Conservation (phyloP, 2,329 filamentous ascomycete genomes). For the Beauveria medogensis region DNA sequence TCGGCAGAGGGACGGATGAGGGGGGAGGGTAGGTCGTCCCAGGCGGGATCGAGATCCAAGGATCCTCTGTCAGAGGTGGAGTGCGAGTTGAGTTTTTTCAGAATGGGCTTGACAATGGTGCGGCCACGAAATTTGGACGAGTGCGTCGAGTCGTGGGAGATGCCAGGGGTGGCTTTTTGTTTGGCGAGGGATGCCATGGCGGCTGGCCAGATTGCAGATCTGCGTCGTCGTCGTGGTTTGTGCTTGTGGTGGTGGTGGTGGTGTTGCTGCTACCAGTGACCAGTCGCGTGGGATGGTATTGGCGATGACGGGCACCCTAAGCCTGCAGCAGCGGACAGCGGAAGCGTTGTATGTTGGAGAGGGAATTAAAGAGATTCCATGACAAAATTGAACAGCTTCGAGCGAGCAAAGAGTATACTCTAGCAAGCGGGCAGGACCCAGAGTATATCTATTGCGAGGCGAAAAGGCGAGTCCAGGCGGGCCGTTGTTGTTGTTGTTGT, state of each 20-base stretch:
- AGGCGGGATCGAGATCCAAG: slow-evolving; percentile 51
- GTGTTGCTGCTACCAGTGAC: background rate
- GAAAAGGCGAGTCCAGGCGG: background rate
- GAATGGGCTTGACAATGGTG: slow-evolving; percentile 50
- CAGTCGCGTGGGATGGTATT: background rate
- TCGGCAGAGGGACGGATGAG: slow-evolving; percentile 19
- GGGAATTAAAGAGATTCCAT: background rate
- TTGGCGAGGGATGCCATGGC: slow-evolving; percentile 1
- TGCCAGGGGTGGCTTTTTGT: background rate
- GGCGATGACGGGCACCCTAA: background rate
- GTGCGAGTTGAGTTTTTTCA: slow-evolving; percentile 44
- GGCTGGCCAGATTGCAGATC: background rate
- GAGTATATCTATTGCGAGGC: background rate
- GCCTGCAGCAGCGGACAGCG: background rate
- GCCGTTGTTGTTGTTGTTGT: slow-evolving; percentile 5
- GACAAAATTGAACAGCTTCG: background rate
- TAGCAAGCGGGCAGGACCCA: background rate
- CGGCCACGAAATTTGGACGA: slow-evolving; percentile 37
- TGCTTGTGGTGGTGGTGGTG: background rate
- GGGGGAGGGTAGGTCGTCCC: slow-evolving; percentile 43
- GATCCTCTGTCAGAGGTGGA: slow-evolving; percentile 53
- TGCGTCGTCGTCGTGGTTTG: background rate
- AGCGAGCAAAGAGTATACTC: background rate
- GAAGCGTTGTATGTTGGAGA: background rate
- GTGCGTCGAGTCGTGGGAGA: background rate